These are phyloP conservation scores for Malus hybrid DNA, from an alignment of 331 rosid species.

Conservation along the genomic window DNA sequence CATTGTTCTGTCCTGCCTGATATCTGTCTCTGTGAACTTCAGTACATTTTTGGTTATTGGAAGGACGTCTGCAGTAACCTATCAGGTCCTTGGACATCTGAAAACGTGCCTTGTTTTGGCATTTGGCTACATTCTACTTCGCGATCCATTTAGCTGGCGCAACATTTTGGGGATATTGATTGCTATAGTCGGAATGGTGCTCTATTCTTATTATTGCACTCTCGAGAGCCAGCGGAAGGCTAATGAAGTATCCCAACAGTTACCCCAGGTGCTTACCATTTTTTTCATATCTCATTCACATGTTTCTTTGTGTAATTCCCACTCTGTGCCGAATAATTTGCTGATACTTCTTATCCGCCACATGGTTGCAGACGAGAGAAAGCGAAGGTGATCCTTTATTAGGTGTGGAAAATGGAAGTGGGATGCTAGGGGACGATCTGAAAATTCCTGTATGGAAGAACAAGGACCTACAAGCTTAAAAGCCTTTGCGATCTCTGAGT, in stretches of 20 bases:
- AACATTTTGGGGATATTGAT: constrained; percentile 75
- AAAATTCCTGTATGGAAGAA: constrained; percentile 60
- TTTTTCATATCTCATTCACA: not conserved
- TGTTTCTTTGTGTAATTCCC: not conserved
- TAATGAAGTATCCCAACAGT: constrained; percentile 41
- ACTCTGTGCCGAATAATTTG: not conserved
- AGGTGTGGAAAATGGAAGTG: constrained; percentile 45
- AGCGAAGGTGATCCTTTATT: constrained; percentile 70
- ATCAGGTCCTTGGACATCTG: constrained; percentile 94
- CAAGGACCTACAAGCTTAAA: constrained; percentile 45
- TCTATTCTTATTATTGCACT: constrained; percentile 65
- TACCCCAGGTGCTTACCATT: constrained; percentile 39
- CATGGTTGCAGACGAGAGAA: constrained; percentile 52
- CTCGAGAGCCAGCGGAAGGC: constrained; percentile 70
- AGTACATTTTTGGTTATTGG: constrained; percentile 97
- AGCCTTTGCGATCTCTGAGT: not conserved
- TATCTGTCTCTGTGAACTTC: constrained; percentile 88
- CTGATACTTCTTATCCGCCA: not conserved
- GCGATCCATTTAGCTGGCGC: constrained; percentile 86
- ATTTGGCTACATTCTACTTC: constrained; percentile 82
- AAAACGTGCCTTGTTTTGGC: constrained; percentile 93
- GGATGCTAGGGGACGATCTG: constrained; percentile 27
- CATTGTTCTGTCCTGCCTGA: constrained; percentile 85
- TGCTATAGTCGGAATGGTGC: constrained; percentile 84
- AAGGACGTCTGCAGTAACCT: constrained; percentile 90